Evolutionary conservation across 2,329 filamentous ascomycete species (phyloP).

Genomic region (Cercospora brassicicola): DNA sequence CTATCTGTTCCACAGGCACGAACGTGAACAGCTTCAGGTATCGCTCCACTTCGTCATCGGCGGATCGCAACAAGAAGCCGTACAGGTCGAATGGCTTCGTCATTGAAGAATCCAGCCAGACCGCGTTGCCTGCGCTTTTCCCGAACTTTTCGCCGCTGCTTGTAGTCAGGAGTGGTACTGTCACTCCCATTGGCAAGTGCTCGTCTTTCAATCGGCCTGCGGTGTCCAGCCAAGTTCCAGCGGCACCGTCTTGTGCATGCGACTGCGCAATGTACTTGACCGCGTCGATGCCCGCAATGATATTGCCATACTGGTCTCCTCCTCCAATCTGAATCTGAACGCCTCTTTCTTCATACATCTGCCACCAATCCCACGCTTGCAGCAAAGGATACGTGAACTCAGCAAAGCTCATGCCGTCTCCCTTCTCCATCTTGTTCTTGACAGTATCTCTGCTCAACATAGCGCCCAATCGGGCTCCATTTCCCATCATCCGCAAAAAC

Average conservation of each 20-base stretch:
- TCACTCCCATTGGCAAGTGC: slow-evolving; percentile 73
- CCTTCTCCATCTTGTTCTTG: slow-evolving; percentile 77
- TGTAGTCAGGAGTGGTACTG: slow-evolving; percentile 85
- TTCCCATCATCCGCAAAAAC: slow-evolving; percentile 71
- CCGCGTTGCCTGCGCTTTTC: slow-evolving; percentile 88
- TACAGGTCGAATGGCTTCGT: slow-evolving; percentile 85
- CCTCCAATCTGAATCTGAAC: slow-evolving; percentile 89
- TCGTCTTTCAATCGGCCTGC: slow-evolving; percentile 45
- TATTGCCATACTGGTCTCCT: slow-evolving; percentile 95
- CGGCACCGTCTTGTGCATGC: slow-evolving; percentile 15
- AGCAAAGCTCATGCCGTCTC: slow-evolving; percentile 89
- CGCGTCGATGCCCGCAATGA: slow-evolving; percentile 82
- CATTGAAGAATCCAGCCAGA: slow-evolving; percentile 85
- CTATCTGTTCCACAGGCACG: slow-evolving; percentile 69
- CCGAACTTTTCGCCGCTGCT: slow-evolving; percentile 86
- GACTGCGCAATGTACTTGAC: slow-evolving; percentile 70
- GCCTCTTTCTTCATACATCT: slow-evolving; percentile 68
- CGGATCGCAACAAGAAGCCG: slow-evolving; percentile 78
- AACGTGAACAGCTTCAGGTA: slow-evolving; percentile 92
- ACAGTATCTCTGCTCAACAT: slow-evolving; percentile 92
- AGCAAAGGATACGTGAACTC: slow-evolving; percentile 93
- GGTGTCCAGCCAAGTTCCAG: slow-evolving; percentile 25
- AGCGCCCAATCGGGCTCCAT: slow-evolving; percentile 72
- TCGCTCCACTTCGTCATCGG: slow-evolving; percentile 77
- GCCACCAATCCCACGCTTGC: slow-evolving; percentile 96